A percentile compares a stretch with the other conserved stretches of the same genome.
Conservation (phyloP, 208 protist species). For the Borovskyia barvae region DNA sequence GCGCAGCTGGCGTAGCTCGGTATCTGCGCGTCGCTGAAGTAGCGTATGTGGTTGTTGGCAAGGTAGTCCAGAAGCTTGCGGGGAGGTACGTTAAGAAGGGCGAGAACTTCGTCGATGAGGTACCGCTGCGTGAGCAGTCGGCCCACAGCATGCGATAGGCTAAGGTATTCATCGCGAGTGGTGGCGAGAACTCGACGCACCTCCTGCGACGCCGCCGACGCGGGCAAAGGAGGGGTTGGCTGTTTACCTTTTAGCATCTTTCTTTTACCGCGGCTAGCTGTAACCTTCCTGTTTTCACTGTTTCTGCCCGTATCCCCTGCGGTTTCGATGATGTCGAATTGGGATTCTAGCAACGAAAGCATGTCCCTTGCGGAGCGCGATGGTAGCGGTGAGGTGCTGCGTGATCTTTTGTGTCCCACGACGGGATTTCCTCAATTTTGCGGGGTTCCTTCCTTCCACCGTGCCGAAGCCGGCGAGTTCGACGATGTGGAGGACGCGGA, state of each 20-base stretch:
- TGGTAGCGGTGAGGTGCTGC: too few relatives aligned
- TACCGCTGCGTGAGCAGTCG: slow-evolving; percentile 85
- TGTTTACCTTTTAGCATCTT: too few relatives aligned
- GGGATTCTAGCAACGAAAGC: slow-evolving; percentile 12
- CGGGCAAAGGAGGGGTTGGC: not conserved
- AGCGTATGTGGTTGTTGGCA: slow-evolving; percentile 65
- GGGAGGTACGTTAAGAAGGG: slow-evolving; percentile 56
- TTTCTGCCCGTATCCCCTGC: too few relatives aligned
- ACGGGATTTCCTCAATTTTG: not conserved
- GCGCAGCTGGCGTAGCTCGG: slow-evolving; percentile 45
- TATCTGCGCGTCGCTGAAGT: slow-evolving; percentile 63
- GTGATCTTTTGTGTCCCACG: too few relatives aligned
- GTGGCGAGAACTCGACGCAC: slow-evolving; percentile 17
- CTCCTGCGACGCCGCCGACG: not conserved
- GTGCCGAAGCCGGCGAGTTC: not conserved
- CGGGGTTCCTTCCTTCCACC: not conserved
- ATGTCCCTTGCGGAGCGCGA: slow-evolving; percentile 7
- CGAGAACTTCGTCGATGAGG: slow-evolving; percentile 38
- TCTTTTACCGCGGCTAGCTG: too few relatives aligned
- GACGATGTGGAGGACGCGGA: slow-evolving; percentile 4
- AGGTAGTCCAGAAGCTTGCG: slow-evolving; percentile 71
- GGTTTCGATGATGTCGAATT: not conserved
- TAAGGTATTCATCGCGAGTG: slow-evolving; percentile 70
- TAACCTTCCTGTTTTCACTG: too few relatives aligned
- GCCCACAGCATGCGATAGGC: slow-evolving; percentile 72